Percentiles rank a stretch among this genome's conserved stretches.
These are phyloP conservation scores for Lactifluus subvellereus DNA, from an alignment of 768 basidiomycete genomes.

Conservation along the genomic window DNA sequence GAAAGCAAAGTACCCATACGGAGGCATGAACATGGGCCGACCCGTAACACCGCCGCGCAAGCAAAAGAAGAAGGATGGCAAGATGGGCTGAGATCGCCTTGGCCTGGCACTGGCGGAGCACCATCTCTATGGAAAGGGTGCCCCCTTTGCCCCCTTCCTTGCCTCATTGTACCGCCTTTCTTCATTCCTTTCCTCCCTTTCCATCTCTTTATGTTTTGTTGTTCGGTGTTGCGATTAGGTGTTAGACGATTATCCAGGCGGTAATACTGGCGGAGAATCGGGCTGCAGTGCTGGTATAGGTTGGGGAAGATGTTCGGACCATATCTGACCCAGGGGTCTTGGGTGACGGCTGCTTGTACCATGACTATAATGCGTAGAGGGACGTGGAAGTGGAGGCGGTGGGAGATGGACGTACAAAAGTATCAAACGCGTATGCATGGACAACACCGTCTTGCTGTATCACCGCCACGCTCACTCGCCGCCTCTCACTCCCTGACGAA, in stretches of 20 bases:
- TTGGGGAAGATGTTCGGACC: conserved; percentile 15
- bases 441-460: conserved; percentile 17
- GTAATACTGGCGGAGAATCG: conserved; percentile 21
- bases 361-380: conserved; percentile 22
- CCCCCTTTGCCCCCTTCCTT: conserved; percentile 2
- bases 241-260: conserved; percentile 23
- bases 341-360: conserved; percentile 18
- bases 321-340: conserved; percentile 10
- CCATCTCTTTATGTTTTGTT: conserved; percentile 20
- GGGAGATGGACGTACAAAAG: conserved; percentile 20
- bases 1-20: conserved; percentile 90
- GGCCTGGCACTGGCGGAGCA: conserved; percentile 8
- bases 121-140: conserved; percentile 4
- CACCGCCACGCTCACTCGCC: conserved; percentile 6
- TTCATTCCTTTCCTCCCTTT: conserved; percentile 14
- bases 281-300: conserved; percentile 18
- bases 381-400: conserved; percentile 10
- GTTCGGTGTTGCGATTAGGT: conserved; percentile 22
- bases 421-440: conserved; percentile 23
- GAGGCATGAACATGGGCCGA: conserved; percentile 79
- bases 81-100: conserved; percentile 39
- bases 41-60: conserved; percentile 95
- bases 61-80: conserved; percentile 93
- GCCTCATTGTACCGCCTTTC: conserved; percentile 21
- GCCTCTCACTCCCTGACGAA: conserved; percentile 13